Base-by-base conservation (phyloP, 257 asterid species). In the Fraxinus pennsylvanica region DNA sequence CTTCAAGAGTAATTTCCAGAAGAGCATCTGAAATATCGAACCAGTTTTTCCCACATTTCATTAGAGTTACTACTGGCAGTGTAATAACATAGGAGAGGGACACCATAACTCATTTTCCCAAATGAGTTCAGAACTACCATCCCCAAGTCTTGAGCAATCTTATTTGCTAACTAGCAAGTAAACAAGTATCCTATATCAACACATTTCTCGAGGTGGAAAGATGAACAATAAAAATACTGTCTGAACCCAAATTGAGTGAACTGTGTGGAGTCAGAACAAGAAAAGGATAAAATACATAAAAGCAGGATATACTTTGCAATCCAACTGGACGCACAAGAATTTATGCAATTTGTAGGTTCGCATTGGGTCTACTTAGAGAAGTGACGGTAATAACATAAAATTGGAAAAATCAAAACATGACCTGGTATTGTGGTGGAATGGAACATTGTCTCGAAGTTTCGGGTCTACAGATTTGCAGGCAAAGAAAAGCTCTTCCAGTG, bases 1-100 rank as follows among this genome's bases (percentile, higher is more conserved):
- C 66, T 70, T 69, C 76, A 77, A 32, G 33, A 77, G n/a, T 41
- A 30, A 41, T 67, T 69, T 45, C 21, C 41, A 57, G 63, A 54
- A 77, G 69, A 67, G 63, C 59, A 65, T 4, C 17, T 79, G 14
- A 73, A 41, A 70, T 70, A 4, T 52, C 1, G 3, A 22, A 63
- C 4, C 29, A 57, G 10, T 43, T 76, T 57, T 63, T 47, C 43
- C 30, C 76, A 82, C 70, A 57, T 43, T 38, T 39, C 52, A 14
- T 30, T 76, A 67, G 15, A 29, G 71, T 3, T 65, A 59, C 25
- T 22, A 27, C 59, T 43, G 73, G 7, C 29, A 45, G 54, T 27
- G 43, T 45, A 54, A 54, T 27, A 73, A 36, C 72, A 54, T 38
- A 32, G 30, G 59, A 65, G 68, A 71, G 35, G 61, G 12, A 41